Base-by-base conservation (phyloP, 768 basidiomycete genomes). In the Mycena galericulata region DNA sequence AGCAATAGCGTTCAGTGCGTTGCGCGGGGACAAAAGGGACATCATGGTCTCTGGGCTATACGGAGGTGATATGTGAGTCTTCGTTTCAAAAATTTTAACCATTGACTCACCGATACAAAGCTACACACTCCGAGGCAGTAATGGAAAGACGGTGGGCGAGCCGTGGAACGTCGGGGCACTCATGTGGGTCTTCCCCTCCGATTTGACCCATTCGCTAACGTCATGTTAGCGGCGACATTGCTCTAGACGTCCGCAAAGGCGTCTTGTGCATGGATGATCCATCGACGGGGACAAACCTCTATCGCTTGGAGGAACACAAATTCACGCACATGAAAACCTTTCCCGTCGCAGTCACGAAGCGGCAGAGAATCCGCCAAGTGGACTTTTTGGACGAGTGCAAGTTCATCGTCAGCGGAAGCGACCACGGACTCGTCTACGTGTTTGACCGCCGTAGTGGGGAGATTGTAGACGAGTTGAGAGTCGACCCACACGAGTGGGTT, bases 11-110 rank as follows among this genome's bases (percentile, higher is more conserved):
- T 75, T 75, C 26, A 65, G 65, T 18, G 47, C 61, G 51, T 56
- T 71, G 29, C 14, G 24, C 6, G 67, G 57, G 2, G 63, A 74
- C 50, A 45, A 64, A 20, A 51, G 66, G 43, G 67, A 67, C 15
- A 17, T 75, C 27, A 41, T 73, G 45, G 62, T 67, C 14, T 75
- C 73, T 46, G 63, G 70, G 9, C 56, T 73, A 20, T 64, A 75
- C 43, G 43, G 64, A 36, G 68, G 74, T 18, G 20, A 45, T 60
- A 67, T 73, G 74, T 73, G 50, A 70, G 73, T 65, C 27, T 56
- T 27, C 24, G 14, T 32, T 49, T 11, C 34, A 40, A 50, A 40
- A 3, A 47, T 56, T 51, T 62, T 34, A 24, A 38, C 34, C 18
- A 47, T 30, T 59, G 32, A 65, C 46, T 70, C 29, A 60, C 50